Percentiles rank a stretch among this genome's conserved stretches.
Conservation (phyloP, 1,284 basidiomycete species). For the Fomitopsis schrenkii region DNA sequence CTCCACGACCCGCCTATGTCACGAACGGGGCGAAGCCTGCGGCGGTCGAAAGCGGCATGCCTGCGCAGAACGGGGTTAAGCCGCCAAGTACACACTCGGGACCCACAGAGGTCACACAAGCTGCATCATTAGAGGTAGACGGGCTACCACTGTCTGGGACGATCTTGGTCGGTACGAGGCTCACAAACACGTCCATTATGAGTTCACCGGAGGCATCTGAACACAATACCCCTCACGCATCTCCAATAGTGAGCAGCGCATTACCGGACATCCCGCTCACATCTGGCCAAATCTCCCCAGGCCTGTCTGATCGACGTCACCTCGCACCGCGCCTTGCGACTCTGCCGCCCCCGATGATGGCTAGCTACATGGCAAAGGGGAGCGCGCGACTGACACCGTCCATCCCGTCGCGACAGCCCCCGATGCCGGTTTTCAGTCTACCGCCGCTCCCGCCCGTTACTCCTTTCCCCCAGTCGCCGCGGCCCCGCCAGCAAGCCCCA, state of each 20-base stretch:
- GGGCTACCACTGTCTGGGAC: neutral
- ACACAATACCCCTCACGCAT: neutral
- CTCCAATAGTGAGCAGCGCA: neutral
- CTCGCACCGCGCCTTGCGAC: slow-evolving; percentile 26
- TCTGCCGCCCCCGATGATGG: slow-evolving; percentile 30
- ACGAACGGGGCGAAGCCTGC: neutral
- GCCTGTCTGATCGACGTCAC: slow-evolving; percentile 19
- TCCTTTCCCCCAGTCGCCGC: slow-evolving; percentile 17
- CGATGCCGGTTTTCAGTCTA: slow-evolving; percentile 46
- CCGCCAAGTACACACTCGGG: neutral
- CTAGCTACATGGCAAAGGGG: slow-evolving; percentile 26
- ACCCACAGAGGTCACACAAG: neutral
- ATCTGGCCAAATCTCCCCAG: neutral
- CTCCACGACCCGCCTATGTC: neutral
- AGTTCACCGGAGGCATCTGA: neutral
- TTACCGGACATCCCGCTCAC: neutral
- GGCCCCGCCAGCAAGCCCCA: slow-evolving; percentile 21
- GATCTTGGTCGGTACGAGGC: neutral
- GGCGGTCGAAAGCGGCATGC: neutral
- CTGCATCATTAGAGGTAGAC: neutral
- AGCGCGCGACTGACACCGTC: slow-evolving; percentile 47
- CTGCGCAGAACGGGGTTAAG: neutral
- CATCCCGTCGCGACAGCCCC: slow-evolving; percentile 43
- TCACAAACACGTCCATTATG: neutral
- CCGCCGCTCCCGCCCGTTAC: slow-evolving; percentile 37